phyloP scores from a whole-genome alignment of 257 asterid species.

The Primulina eburnea region DNA sequence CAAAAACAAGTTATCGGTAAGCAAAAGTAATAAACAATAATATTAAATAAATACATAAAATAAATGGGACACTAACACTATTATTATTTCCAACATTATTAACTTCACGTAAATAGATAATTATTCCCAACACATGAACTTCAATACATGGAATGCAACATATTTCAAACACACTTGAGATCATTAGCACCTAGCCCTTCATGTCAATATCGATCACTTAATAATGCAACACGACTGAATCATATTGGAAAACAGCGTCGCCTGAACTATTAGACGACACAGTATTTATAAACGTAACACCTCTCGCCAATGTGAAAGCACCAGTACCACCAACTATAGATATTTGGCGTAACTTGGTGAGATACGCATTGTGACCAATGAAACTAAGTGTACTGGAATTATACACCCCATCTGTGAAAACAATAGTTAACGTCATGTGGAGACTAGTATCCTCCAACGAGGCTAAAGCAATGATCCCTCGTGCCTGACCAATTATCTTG shows the following conservation, averaged over 20 bases:
- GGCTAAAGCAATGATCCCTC: not conserved
- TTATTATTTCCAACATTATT: too few relatives aligned
- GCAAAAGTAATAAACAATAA: too few relatives aligned
- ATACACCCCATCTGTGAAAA: conserved; percentile 6
- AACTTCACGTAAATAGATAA: too few relatives aligned
- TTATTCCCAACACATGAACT: too few relatives aligned
- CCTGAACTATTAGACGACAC: not conserved
- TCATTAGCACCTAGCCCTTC: too few relatives aligned
- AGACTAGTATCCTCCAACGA: not conserved
- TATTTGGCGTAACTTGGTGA: not conserved
- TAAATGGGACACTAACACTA: too few relatives aligned
- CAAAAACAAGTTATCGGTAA: too few relatives aligned
- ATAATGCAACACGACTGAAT: not conserved
- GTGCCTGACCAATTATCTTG: conserved; percentile 2
- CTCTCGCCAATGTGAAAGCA: conserved; percentile 11
- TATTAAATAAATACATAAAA: too few relatives aligned
- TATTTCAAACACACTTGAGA: too few relatives aligned
- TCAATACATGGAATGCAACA: too few relatives aligned
- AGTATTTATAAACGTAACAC: not conserved
- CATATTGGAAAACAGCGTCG: not conserved
- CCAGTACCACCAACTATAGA: conserved; percentile 23
- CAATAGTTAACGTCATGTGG: conserved; percentile 8
- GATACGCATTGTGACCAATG: not conserved
- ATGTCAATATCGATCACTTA: not conserved
- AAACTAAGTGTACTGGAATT: conserved; percentile 9